phyloP scores from a whole-genome alignment of 345 rosid genomes.

The Arabis hirsuta region DNA sequence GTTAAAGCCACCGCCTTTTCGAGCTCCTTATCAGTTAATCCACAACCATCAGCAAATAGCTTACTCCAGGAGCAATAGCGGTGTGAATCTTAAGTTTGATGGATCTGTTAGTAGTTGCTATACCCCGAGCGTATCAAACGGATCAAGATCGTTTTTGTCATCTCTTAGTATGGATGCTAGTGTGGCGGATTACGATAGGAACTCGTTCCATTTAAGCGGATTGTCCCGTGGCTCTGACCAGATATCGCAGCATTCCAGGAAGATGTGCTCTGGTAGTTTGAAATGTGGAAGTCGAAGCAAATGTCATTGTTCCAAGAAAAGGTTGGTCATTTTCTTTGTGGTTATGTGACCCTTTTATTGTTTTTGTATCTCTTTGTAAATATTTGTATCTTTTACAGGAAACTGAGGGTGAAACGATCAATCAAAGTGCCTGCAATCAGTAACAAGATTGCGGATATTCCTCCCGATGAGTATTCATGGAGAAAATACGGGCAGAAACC shows the following conservation, averaged over 20 bases:
- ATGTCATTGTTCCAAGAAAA: slow-evolving; percentile 83
- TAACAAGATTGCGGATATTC: slow-evolving; percentile 83
- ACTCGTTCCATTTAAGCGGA: slow-evolving; percentile 63
- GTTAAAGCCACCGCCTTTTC: slow-evolving; percentile 54
- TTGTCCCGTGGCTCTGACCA: slow-evolving; percentile 57
- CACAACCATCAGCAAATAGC: slow-evolving; percentile 58
- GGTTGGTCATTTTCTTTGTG: slow-evolving; percentile 45
- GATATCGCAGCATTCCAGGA: slow-evolving; percentile 54
- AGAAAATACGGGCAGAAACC: slow-evolving; percentile 90
- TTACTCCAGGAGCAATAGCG: slow-evolving; percentile 55
- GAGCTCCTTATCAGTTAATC: slow-evolving; percentile 50
- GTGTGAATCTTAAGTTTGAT: slow-evolving; percentile 66
- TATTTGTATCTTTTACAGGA: slow-evolving; percentile 48
- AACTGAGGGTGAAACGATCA: slow-evolving; percentile 64
- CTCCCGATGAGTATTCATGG: slow-evolving; percentile 88
- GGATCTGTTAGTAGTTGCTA: slow-evolving; percentile 52
- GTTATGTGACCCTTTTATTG: not conserved
- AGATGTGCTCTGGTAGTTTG: slow-evolving; percentile 60
- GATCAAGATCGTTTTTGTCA: slow-evolving; percentile 69
- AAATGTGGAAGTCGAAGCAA: slow-evolving; percentile 64
- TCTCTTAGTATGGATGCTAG: slow-evolving; percentile 72
- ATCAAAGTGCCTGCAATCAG: slow-evolving; percentile 90
- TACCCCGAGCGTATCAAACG: slow-evolving; percentile 56
- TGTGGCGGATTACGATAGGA: slow-evolving; percentile 50
- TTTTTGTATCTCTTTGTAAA: slow-evolving; percentile 18